These are phyloP conservation scores for Penicillium antarcticum DNA, from an alignment of 495 filamentous ascomycete species.

Conservation along the genomic window DNA sequence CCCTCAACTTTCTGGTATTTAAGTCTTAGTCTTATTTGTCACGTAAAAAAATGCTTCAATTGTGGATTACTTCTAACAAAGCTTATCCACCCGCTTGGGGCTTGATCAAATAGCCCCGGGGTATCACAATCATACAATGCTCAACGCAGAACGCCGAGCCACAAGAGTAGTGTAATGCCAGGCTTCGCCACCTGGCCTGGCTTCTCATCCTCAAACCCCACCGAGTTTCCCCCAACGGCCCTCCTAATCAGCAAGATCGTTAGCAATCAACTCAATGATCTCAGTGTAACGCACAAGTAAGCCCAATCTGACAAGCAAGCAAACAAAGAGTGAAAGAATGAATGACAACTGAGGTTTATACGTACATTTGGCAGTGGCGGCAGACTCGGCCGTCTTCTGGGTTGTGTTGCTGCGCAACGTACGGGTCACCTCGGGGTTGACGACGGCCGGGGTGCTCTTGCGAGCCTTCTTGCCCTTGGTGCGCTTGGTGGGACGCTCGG, in stretches of 20 bases:
- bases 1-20: too few species aligned
- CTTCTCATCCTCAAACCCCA: not conserved
- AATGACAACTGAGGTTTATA: not conserved
- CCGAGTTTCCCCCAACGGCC: too few species aligned
- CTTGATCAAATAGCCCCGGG: not conserved
- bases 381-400: too few species aligned
- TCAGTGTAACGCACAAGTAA: not conserved
- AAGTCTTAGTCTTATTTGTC: too few species aligned
- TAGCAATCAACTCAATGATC: not conserved
- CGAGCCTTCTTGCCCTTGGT: too few species aligned
- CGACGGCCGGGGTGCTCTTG: too few species aligned
- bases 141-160: too few species aligned
- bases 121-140: not conserved
- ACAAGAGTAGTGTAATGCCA: not conserved
- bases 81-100: not conserved
- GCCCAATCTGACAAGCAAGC: too few species aligned
- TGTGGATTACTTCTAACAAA: not conserved
- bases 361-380: not conserved
- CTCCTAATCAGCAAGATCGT: not conserved
- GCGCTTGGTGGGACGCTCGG: too few species aligned
- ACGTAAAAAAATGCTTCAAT: too few species aligned
- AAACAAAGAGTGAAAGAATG: not conserved
- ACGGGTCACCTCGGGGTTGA: too few species aligned
- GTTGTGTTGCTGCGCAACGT: too few species aligned
- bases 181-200: not conserved